phyloP scores from a whole-genome alignment of 1,284 basidiomycete species.

The Coniferiporia weirii region DNA sequence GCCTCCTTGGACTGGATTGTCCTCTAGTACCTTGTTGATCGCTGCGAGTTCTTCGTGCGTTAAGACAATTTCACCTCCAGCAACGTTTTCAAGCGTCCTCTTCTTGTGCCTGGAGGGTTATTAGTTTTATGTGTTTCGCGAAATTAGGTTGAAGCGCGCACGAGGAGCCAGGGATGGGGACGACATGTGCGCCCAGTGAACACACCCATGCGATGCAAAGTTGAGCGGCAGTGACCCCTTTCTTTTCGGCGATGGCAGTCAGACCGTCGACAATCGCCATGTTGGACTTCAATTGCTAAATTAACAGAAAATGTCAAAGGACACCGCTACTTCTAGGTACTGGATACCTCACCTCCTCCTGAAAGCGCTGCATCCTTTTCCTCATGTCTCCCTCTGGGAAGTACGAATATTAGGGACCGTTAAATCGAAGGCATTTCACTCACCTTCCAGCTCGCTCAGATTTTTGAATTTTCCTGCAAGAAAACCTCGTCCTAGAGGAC shows the following conservation, averaged over 20 bases:
- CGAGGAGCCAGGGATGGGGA: constrained; percentile 43
- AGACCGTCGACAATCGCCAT: constrained; percentile 45
- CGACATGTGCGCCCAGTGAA: constrained; percentile 33
- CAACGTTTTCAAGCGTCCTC: constrained; percentile 33
- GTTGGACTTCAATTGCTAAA: constrained; percentile 43
- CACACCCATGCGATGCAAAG: constrained; percentile 55
- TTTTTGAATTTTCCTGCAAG: constrained; percentile 45
- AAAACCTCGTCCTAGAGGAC: constrained; percentile 57
- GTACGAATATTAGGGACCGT: not conserved
- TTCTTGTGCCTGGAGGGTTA: constrained; percentile 24
- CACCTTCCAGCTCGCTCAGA: constrained; percentile 42
- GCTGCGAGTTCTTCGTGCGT: constrained; percentile 29
- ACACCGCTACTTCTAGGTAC: not conserved
- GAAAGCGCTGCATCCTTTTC: constrained; percentile 12
- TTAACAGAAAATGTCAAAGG: not conserved
- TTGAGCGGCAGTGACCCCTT: constrained; percentile 47
- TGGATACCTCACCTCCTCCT: constrained; percentile 19
- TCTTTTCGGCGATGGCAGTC: constrained; percentile 38
- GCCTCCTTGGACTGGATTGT: constrained; percentile 21
- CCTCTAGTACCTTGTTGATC: constrained; percentile 23
- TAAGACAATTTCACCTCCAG: constrained; percentile 31
- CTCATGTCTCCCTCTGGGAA: constrained; percentile 28
- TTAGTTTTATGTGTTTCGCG: not conserved
- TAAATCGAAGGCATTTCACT: not conserved
- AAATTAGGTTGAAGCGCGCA: constrained; percentile 10